Percentiles rank a stretch among this genome's conserved stretches.
Evolutionary conservation across 2,329 filamentous ascomycete genomes (phyloP).

Genomic region (Mycogone perniciosa): DNA sequence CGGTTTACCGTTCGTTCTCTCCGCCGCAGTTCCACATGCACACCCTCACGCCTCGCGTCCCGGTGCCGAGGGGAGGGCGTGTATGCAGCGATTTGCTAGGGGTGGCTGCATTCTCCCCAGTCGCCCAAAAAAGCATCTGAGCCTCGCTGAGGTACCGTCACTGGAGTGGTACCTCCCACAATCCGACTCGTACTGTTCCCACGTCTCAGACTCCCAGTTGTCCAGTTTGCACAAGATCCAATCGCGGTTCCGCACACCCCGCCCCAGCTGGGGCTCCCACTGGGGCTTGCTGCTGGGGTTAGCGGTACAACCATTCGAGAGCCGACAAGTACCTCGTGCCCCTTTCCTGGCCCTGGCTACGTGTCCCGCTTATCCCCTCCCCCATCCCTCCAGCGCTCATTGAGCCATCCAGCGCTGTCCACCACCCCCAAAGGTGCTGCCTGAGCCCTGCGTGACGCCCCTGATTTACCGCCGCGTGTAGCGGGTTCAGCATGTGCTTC

Average conservation of each 20-base stretch:
- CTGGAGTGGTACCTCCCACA: conserved; percentile 1
- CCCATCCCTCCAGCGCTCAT: conserved; percentile 11
- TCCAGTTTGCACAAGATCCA: too few species aligned
- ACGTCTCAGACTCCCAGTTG: background rate
- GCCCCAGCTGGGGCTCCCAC: conserved; percentile 12
- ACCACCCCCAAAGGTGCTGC: conserved; percentile 8
- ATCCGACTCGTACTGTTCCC: background rate
- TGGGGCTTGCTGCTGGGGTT: conserved; percentile 7
- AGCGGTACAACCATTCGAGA: conserved; percentile 15
- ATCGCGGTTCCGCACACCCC: background rate
- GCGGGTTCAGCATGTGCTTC: conserved; percentile 18
- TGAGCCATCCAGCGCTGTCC: conserved; percentile 7
- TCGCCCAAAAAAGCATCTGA: background rate
- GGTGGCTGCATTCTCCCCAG: conserved; percentile 3
- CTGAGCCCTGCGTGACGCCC: conserved; percentile 15
- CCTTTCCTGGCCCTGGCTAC: conserved; percentile 11
- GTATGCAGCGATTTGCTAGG: background rate
- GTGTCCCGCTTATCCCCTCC: conserved; percentile 11
- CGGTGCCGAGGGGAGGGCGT: conserved; percentile 4
- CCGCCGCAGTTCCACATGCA: conserved; percentile 8
- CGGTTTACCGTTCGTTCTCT: background rate
- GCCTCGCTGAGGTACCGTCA: background rate
- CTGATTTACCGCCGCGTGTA: conserved; percentile 22
- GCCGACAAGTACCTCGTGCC: conserved; percentile 16
- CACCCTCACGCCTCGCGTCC: conserved; percentile 6